Evolutionary conservation across 108 stramenopile genomes (phyloP).

Genomic region (Aurantiochytrium sp.): DNA sequence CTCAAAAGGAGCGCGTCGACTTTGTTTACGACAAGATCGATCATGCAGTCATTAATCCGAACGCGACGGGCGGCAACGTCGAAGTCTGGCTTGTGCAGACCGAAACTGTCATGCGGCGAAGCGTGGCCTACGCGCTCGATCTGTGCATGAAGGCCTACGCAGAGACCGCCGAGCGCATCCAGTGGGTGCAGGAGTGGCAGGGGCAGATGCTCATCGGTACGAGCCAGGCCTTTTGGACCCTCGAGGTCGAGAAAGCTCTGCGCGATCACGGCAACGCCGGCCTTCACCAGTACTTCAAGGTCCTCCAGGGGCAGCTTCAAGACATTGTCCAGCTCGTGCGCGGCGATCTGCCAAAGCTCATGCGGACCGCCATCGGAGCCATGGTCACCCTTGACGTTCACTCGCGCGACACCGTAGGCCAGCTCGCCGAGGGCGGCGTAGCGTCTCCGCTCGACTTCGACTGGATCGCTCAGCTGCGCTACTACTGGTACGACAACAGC

Average conservation of each 20-base stretch:
- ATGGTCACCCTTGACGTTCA: constrained; percentile 69
- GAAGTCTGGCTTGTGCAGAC: constrained; percentile 67
- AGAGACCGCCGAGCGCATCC: constrained; percentile 32
- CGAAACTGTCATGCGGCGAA: constrained; percentile 51
- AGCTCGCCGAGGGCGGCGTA: constrained; percentile 33
- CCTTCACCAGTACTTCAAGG: background rate
- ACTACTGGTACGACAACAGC: constrained; percentile 59
- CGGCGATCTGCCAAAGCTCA: constrained; percentile 59
- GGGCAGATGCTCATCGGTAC: constrained; percentile 57
- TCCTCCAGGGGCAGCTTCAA: constrained; percentile 38
- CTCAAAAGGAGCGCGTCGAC: constrained; percentile 54
- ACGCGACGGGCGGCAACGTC: constrained; percentile 64
- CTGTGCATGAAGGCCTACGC: constrained; percentile 42
- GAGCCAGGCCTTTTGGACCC: constrained; percentile 54
- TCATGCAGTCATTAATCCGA: constrained; percentile 61
- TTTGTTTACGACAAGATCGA: constrained; percentile 51
- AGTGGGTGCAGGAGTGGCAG: constrained; percentile 56
- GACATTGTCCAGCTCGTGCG: constrained; percentile 60
- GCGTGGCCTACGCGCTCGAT: constrained; percentile 50
- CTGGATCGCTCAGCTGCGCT: constrained; percentile 66
- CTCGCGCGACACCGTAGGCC: constrained; percentile 51
- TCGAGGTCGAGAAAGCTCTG: constrained; percentile 44
- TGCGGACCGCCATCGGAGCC: constrained; percentile 55
- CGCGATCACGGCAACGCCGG: background rate
- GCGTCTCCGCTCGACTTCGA: constrained; percentile 50